Base-by-base conservation (phyloP, 2,329 filamentous ascomycete genomes). In the Paecilomyces niveus region DNA sequence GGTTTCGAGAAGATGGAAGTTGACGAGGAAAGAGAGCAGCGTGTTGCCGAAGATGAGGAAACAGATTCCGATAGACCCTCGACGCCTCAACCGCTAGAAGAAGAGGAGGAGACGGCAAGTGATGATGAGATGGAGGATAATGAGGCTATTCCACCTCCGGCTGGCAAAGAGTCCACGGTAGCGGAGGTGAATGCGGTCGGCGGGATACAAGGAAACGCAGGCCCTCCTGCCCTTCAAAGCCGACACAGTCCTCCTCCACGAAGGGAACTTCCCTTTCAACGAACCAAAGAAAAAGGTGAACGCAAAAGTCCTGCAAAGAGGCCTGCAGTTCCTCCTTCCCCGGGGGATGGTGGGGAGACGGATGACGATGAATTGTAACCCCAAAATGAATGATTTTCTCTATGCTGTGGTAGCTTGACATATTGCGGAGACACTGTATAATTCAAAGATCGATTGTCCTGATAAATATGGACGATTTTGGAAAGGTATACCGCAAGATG, bases 361-460 rank as follows among this genome's bases (percentile, higher is more conserved):
- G 75, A 76, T 58, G 76, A 78, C 60, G 76, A 78, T 66, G 76
- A 78, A 59, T 58, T 77, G 55, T 76, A 55, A 63, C 21, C 2
- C 55, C 22, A 13, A 15, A 11, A 18, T 21, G 6, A 45, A 45
- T 18, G 5, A 18, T 18, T 8, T 18, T 6, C n/a, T 18, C 15
- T 45, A 15, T 45, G 15, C 15, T 45, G 7, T 39, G 15, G 21
- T 18, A 45, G 15, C 15, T 6, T 45, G 35, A 18, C 15, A 18
- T 18, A 18, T 18, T 18, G 5, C 15, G 5, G 13, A 15, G 8
- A 45, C 2, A n/a, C 8, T 3, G 9, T 5, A 13, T 13, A 10
- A 33, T 18, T 45, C 5, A 2, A 45, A 45, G 15, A n/a, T 45
- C 35, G 6, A 45, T 45, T 45, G 15, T 26, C 24, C 24, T 3